phyloP scores from a whole-genome alignment of 2,329 filamentous ascomycete species.

The Verticillium nonalfalfae region DNA sequence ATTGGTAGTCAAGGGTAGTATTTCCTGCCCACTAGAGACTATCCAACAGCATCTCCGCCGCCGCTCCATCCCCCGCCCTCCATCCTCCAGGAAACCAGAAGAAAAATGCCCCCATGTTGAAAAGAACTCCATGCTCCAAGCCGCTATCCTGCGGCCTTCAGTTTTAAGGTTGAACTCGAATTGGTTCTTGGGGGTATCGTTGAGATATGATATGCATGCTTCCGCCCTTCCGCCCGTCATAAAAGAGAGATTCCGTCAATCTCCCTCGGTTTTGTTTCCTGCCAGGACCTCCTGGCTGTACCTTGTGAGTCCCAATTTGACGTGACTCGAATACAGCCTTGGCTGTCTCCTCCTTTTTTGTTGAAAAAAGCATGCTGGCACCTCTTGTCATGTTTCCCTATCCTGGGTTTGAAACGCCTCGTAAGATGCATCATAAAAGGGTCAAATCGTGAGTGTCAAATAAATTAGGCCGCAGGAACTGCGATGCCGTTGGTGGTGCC shows the following conservation, averaged over 20 bases:
- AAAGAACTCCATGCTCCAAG: conserved; percentile 5
- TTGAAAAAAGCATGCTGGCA: conserved; percentile 5
- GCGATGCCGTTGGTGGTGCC: conserved; percentile 4
- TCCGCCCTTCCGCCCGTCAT: conserved; percentile 6
- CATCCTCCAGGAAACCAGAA: background rate
- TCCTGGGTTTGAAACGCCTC: conserved; percentile 12
- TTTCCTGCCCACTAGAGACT: background rate
- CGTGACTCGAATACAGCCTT: background rate
- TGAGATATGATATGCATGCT: conserved; percentile 29
- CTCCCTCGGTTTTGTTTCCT: conserved; percentile 11
- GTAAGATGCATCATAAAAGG: conserved; percentile 14
- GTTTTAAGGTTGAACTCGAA: background rate
- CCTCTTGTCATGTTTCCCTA: conserved; percentile 11
- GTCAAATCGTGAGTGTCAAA: conserved; percentile 6
- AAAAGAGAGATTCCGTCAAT: background rate
- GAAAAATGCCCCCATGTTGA: conserved; percentile 2
- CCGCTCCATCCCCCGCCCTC: background rate
- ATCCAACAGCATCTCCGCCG: background rate
- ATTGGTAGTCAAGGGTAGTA: background rate
- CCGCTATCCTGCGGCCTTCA: conserved; percentile 1
- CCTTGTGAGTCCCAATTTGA: conserved; percentile 11
- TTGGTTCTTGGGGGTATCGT: conserved; percentile 28
- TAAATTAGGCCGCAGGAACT: conserved; percentile 6
- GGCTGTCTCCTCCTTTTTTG: background rate
- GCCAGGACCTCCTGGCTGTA: conserved; percentile 14